Percentiles rank a stretch among this genome's conserved stretches.
Evolutionary conservation across 345 rosid genomes (phyloP).

Genomic region (Eucalyptus marginata): DNA sequence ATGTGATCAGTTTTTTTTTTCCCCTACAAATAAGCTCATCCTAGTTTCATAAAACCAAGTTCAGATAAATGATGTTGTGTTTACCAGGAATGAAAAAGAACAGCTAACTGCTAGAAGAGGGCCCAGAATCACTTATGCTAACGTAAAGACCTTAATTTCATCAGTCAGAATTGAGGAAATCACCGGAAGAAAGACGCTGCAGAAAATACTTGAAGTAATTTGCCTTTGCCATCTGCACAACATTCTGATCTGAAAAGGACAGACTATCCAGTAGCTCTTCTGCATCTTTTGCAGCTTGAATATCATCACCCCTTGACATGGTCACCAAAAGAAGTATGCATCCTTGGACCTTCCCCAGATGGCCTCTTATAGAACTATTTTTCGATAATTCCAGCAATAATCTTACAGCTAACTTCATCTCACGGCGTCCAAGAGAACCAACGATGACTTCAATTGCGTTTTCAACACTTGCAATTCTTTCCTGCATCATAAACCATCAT

Average conservation of each 20-base stretch:
- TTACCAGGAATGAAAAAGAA: background rate
- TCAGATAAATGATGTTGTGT: background rate
- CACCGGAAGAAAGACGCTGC: slow-evolving; percentile 44
- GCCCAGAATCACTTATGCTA: background rate
- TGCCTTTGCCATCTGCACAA: slow-evolving; percentile 62
- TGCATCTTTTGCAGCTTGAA: slow-evolving; percentile 39
- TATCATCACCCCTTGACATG: slow-evolving; percentile 40
- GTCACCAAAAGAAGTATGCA: slow-evolving; percentile 62
- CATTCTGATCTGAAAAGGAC: slow-evolving; percentile 38
- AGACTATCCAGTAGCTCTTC: slow-evolving; percentile 40
- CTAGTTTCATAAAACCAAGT: background rate
- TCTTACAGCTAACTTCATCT: slow-evolving; percentile 45
- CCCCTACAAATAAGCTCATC: background rate
- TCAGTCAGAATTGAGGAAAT: background rate
- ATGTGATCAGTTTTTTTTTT: background rate
- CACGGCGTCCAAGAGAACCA: slow-evolving; percentile 50
- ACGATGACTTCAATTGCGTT: slow-evolving; percentile 40
- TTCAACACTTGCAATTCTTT: slow-evolving; percentile 30
- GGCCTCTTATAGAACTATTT: slow-evolving; percentile 9
- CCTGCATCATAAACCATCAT: slow-evolving; percentile 18
- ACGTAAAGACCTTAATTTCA: background rate
- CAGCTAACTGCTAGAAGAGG: background rate
- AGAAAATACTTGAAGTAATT: slow-evolving; percentile 55
- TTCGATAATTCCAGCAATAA: slow-evolving; percentile 44
- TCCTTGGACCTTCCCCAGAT: slow-evolving; percentile 48